Conservation (phyloP, 192 early-diverging fungal species). For the Entomortierella chlamydospora region DNA sequence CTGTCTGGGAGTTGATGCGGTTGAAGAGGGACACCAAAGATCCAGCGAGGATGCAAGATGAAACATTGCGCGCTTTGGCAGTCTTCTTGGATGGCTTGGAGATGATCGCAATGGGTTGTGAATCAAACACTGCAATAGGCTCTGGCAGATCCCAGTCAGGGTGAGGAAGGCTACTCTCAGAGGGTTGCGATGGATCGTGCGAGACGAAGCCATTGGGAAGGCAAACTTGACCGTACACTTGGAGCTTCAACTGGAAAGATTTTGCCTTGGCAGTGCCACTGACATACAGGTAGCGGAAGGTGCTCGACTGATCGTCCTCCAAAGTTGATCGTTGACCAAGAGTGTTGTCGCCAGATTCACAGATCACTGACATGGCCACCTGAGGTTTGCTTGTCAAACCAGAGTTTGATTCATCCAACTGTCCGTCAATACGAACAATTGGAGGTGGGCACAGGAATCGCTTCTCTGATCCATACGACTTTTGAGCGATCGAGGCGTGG, state of each 20-base stretch:
- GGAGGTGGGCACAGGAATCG: constrained; percentile 86
- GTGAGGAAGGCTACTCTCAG: constrained; percentile 14
- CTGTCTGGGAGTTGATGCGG: constrained; percentile 92
- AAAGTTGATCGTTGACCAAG: constrained; percentile 63
- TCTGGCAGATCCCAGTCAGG: constrained; percentile 42
- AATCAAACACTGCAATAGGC: constrained; percentile 73
- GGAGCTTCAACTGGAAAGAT: constrained; percentile 77
- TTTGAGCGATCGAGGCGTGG: constrained; percentile 89
- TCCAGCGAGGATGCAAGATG: constrained; percentile 80
- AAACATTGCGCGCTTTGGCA: constrained; percentile 82
- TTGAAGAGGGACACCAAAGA: constrained; percentile 88
- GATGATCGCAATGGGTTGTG: constrained; percentile 83
- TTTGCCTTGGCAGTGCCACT: constrained; percentile 85
- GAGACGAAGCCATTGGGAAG: constrained; percentile 43
- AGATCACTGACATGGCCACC: constrained; percentile 71
- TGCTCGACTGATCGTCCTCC: constrained; percentile 67
- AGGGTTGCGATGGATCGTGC: constrained; percentile 11
- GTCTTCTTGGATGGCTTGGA: constrained; percentile 96
- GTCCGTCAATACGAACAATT: constrained; percentile 67
- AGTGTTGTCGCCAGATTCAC: constrained; percentile 67
- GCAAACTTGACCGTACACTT: constrained; percentile 60
- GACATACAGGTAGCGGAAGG: constrained; percentile 83
- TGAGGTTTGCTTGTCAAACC: constrained; percentile 63
- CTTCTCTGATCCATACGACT: constrained; percentile 95
- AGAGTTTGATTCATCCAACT: constrained; percentile 53